Conservation (phyloP, 495 filamentous ascomycete species). For the Geopyxis carbonaria region DNA sequence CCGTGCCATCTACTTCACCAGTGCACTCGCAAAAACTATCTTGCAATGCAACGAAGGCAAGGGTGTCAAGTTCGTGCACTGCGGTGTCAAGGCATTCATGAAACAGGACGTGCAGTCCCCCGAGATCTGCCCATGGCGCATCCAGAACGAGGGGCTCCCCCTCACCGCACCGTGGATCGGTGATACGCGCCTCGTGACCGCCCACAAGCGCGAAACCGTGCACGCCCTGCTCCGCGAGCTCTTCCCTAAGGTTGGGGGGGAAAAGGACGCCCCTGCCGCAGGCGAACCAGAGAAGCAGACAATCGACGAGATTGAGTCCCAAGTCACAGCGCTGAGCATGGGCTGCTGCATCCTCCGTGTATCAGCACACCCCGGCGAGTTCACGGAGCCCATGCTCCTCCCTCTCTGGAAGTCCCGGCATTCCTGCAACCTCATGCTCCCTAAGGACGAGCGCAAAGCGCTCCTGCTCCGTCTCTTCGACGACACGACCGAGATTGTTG, state of each 20-base stretch:
- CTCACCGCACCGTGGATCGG: slow-evolving; percentile 82
- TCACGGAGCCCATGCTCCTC: slow-evolving; percentile 65
- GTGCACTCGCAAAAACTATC: slow-evolving; percentile 64
- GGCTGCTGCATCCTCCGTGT: slow-evolving; percentile 83
- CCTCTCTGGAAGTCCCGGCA: slow-evolving; percentile 82
- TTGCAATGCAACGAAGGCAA: slow-evolving; percentile 65
- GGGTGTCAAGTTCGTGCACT: slow-evolving; percentile 89
- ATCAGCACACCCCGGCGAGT: slow-evolving; percentile 47
- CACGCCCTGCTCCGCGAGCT: slow-evolving; percentile 71
- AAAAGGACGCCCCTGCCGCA: slow-evolving; percentile 69
- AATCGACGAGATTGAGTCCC: slow-evolving; percentile 71
- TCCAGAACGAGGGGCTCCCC: slow-evolving; percentile 81
- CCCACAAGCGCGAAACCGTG: slow-evolving; percentile 60
- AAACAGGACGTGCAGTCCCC: slow-evolving; percentile 80
- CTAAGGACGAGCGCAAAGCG: slow-evolving; percentile 82
- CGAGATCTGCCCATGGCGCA: slow-evolving; percentile 78
- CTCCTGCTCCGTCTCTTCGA: slow-evolving; percentile 86
- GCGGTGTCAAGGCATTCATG: slow-evolving; percentile 95
- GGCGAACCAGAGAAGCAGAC: slow-evolving; percentile 1
- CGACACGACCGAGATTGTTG: slow-evolving; percentile 51
- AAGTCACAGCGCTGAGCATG: slow-evolving; percentile 61
- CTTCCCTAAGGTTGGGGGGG: slow-evolving; percentile 81
- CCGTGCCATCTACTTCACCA: slow-evolving; percentile 91
- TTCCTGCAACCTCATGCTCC: slow-evolving; percentile 85
- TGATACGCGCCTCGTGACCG: slow-evolving; percentile 50